Percentiles rank a stretch among this genome's conserved stretches.
Conservation (phyloP, 345 rosid genomes). For the Camelina neglecta region DNA sequence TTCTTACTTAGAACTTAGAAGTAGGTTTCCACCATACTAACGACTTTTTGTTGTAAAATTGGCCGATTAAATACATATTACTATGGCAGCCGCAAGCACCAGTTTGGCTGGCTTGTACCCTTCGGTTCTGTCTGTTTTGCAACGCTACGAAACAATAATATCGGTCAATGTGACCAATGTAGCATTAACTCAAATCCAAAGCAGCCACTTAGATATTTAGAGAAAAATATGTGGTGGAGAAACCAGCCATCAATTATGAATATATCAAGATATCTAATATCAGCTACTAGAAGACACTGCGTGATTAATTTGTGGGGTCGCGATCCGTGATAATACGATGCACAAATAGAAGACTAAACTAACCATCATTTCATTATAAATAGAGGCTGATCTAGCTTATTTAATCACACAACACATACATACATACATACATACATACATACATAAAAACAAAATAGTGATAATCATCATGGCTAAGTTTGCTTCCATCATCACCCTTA, state of each 20-base stretch:
- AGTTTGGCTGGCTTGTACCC: too few species aligned
- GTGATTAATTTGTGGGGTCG: not conserved
- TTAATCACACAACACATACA: not conserved
- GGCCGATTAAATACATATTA: too few species aligned
- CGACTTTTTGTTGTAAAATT: too few species aligned
- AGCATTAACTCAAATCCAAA: not conserved
- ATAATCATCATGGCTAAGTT: conserved; percentile 5
- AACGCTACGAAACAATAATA: too few species aligned
- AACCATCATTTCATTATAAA: conserved; percentile 10
- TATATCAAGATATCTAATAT: not conserved
- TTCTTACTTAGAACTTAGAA: too few species aligned
- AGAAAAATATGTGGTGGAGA: not conserved
- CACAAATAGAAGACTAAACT: not conserved
- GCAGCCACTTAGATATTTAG: not conserved
- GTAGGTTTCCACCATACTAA: too few species aligned
- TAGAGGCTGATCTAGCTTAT: not conserved
- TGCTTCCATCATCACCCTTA: conserved; percentile 4
- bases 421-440: not conserved
- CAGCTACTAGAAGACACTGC: too few species aligned
- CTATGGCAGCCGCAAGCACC: too few species aligned
- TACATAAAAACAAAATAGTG: not conserved
- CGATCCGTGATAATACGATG: too few species aligned
- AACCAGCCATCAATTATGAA: conserved; percentile 10
- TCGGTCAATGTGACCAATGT: not conserved
- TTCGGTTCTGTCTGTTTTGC: too few species aligned